Evolutionary conservation across 805 yeast species (phyloP).

Genomic region (Deakozyma indianensis): DNA sequence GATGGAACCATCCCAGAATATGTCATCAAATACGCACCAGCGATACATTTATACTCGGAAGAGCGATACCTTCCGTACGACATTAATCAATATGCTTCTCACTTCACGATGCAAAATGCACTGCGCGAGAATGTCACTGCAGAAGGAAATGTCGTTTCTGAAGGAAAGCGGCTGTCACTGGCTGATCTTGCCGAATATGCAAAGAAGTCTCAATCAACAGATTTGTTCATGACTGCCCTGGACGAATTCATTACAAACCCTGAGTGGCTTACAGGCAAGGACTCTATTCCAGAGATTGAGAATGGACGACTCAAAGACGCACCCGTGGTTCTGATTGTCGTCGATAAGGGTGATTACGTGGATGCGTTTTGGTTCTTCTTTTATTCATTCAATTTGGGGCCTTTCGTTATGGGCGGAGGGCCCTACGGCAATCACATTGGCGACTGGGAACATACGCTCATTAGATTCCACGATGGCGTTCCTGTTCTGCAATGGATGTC

Average conservation of each 20-base stretch:
- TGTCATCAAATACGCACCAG: conserved; percentile 33
- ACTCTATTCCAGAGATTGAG: conserved; percentile 52
- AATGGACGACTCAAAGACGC: conserved; percentile 63
- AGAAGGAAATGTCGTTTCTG: conserved; percentile 17
- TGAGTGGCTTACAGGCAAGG: conserved; percentile 68
- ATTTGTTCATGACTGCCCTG: conserved; percentile 47
- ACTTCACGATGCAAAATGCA: conserved; percentile 43
- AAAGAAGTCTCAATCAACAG: conserved; percentile 15
- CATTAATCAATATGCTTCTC: conserved; percentile 48
- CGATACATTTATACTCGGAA: conserved; percentile 77
- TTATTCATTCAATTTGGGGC: conserved; percentile 87
- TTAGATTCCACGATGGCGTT: conserved; percentile 64
- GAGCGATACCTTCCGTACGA: conserved; percentile 80
- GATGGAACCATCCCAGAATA: conserved; percentile 16
- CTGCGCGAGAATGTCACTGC: conserved; percentile 6
- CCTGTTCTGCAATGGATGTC: conserved; percentile 91
- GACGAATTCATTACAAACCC: conserved; percentile 63
- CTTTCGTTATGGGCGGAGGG: conserved; percentile 94
- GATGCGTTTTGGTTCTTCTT: conserved; percentile 96
- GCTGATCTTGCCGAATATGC: conserved; percentile 14
- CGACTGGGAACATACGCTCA: conserved; percentile 94
- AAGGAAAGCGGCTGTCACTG: conserved; percentile 1
- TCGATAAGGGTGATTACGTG: conserved; percentile 86
- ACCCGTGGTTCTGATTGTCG: conserved; percentile 69
- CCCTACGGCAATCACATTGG: conserved; percentile 97